Conservation (phyloP, 2,329 filamentous ascomycete genomes). For the Colletotrichum spaethianum region DNA sequence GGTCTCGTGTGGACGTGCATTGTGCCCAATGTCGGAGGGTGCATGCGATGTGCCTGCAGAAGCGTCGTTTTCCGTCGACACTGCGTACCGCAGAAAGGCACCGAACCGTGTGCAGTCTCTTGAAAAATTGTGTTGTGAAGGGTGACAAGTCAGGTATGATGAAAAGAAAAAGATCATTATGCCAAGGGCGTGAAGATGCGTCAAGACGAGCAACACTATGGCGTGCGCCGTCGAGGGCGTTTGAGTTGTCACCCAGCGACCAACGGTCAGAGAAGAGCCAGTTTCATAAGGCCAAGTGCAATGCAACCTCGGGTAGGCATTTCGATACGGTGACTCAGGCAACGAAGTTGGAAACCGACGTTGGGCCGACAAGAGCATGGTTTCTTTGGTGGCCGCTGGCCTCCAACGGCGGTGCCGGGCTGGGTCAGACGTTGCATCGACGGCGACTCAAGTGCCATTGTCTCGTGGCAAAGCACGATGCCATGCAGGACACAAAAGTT, state of each 20-base stretch:
- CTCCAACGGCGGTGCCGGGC: neutral
- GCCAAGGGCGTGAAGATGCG: neutral
- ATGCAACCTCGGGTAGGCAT: neutral
- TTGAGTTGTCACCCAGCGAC: neutral
- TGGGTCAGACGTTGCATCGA: constrained; percentile 20
- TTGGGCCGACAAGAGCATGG: constrained; percentile 13
- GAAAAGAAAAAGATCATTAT: neutral
- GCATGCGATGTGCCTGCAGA: neutral
- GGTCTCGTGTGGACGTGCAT: neutral
- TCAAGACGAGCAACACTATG: neutral
- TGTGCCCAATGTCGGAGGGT: neutral
- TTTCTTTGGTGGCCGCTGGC: neutral
- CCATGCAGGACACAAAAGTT: neutral
- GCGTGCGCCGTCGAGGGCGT: neutral
- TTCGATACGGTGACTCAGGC: neutral
- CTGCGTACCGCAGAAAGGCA: neutral
- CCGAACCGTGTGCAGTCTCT: neutral
- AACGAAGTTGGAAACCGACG: constrained; percentile 17
- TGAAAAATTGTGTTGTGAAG: too few relatives aligned
- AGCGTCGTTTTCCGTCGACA: neutral
- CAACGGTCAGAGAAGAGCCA: neutral
- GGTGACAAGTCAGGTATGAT: neutral
- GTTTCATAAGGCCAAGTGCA: neutral
- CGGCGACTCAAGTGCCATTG: neutral
- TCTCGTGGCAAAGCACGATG: constrained; percentile 11